phyloP scores from a whole-genome alignment of 768 basidiomycete species.

The Trametes punicea region DNA sequence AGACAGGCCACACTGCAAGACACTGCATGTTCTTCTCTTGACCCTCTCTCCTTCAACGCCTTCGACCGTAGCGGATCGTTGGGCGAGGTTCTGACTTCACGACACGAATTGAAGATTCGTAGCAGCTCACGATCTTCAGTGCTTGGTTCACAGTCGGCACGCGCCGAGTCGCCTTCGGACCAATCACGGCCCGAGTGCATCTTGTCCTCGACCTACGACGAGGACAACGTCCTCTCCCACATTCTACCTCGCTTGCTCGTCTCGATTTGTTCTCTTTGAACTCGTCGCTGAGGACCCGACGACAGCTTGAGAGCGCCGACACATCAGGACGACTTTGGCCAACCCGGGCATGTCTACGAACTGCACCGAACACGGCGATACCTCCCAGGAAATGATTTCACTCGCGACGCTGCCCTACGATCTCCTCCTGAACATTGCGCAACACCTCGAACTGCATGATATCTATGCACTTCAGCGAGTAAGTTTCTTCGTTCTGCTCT shows the following conservation, averaged over 20 bases:
- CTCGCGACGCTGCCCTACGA: conserved; percentile 60
- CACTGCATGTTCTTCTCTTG: too few species aligned
- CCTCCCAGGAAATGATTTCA: conserved; percentile 28
- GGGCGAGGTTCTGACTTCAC: too few species aligned
- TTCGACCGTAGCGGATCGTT: too few species aligned
- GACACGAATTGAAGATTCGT: too few species aligned
- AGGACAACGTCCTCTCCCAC: conserved; percentile 6
- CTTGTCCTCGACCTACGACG: conserved; percentile 11
- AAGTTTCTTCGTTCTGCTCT: conserved; percentile 28
- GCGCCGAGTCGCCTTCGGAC: background rate
- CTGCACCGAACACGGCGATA: conserved; percentile 11
- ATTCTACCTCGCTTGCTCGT: background rate
- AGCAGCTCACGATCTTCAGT: too few species aligned
- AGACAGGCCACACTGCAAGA: too few species aligned
- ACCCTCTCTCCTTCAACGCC: too few species aligned
- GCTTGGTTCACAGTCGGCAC: too few species aligned
- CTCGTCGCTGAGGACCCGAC: background rate
- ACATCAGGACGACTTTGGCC: background rate
- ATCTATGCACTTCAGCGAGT: conserved; percentile 61
- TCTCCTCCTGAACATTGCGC: conserved; percentile 63
- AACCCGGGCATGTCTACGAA: conserved; percentile 11
- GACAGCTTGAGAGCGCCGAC: background rate
- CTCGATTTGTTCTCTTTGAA: background rate
- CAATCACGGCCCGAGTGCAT: conserved; percentile 9
- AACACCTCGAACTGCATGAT: conserved; percentile 57